Evolutionary conservation across 106 monocot species (phyloP).

Genomic region (Dendrobium huoshanense): DNA sequence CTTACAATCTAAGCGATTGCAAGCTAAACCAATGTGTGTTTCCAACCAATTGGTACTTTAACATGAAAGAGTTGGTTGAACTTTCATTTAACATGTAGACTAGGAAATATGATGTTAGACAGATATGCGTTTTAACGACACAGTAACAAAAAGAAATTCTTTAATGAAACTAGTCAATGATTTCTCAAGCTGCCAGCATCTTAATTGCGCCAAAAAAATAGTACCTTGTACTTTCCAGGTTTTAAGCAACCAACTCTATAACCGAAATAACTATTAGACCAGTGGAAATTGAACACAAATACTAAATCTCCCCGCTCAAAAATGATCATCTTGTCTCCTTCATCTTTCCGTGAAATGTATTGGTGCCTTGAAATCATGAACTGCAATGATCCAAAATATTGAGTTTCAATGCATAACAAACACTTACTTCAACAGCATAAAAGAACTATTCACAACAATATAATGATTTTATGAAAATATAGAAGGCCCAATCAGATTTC

Average conservation of each 20-base stretch:
- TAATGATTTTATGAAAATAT: background rate
- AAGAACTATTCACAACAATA: background rate
- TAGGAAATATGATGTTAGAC: too few relatives aligned
- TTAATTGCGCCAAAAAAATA: background rate
- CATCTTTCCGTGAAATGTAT: conserved; percentile 86
- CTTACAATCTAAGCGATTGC: too few relatives aligned
- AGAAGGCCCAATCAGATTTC: background rate
- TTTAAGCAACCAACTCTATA: conserved; percentile 81
- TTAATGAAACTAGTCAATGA: background rate
- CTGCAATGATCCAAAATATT: conserved; percentile 34
- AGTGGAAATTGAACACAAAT: conserved; percentile 98
- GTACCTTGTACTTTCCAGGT: conserved; percentile 95
- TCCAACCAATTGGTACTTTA: too few relatives aligned
- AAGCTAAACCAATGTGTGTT: too few relatives aligned
- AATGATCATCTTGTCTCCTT: conserved; percentile 73
- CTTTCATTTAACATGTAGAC: too few relatives aligned
- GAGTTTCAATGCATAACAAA: background rate
- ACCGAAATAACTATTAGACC: conserved; percentile 78
- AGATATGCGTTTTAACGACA: background rate
- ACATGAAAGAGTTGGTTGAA: too few relatives aligned
- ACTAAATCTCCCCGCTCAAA: conserved; percentile 88
- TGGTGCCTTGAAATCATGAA: conserved; percentile 95
- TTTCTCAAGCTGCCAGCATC: background rate
- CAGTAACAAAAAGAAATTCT: background rate
- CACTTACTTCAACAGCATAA: background rate